phyloP scores from a whole-genome alignment of 2,329 filamentous ascomycete genomes.

The Tolypocladium cylindrosporum region DNA sequence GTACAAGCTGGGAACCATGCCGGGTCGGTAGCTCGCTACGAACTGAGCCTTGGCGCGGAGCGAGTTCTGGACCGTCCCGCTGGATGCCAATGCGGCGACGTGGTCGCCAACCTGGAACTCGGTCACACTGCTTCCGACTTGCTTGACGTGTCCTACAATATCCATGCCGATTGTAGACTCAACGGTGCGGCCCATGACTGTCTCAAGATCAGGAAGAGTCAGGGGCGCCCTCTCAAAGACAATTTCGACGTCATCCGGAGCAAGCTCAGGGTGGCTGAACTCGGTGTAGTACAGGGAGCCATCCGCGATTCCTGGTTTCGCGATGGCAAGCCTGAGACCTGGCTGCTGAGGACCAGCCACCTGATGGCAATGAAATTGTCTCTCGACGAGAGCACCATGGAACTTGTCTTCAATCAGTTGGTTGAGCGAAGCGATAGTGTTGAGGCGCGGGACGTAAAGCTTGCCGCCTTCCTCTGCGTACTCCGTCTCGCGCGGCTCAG shows the following conservation, averaged over 20 bases:
- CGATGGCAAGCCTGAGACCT: constrained; percentile 13
- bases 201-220: constrained; percentile 25
- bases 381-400: constrained; percentile 3
- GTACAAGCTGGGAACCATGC: constrained; percentile 26
- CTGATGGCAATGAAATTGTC: constrained; percentile 9
- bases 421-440: constrained; percentile 30
- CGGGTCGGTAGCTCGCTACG: constrained; percentile 17
- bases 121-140: constrained; percentile 21
- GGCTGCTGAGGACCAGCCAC: background rate
- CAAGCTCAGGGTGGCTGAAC: constrained; percentile 10
- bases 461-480: constrained; percentile 27
- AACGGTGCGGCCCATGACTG: constrained; percentile 18
- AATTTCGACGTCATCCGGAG: constrained; percentile 28
- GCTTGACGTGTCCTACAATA: constrained; percentile 24
- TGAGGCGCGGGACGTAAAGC: constrained; percentile 35
- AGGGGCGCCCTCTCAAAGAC: constrained; percentile 25
- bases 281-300: constrained; percentile 15
- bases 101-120: constrained; percentile 24
- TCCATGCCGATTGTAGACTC: constrained; percentile 29
- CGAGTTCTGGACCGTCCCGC: constrained; percentile 24
- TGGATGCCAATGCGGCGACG: constrained; percentile 28
- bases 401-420: constrained; percentile 27
- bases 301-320: constrained; percentile 14
- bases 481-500: constrained; percentile 27
- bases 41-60: constrained; percentile 24